Evolutionary conservation across 2,329 filamentous ascomycete species (phyloP), one percentile per base, ranked within the genome.

Genomic region (Penicillium sp.): DNA sequence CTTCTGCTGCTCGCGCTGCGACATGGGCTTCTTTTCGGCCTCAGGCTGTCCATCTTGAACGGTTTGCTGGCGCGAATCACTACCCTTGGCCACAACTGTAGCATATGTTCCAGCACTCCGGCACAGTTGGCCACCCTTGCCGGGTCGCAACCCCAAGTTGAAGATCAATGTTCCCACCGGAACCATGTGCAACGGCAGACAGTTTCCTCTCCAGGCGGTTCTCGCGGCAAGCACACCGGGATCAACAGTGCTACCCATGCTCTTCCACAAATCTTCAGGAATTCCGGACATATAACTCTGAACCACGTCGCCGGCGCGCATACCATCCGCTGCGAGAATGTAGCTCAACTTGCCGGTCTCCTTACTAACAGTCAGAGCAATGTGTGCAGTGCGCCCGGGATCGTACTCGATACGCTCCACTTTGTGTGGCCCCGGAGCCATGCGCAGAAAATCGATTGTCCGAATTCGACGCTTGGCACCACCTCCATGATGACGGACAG

Each of bases 321-420:
- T 88, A 12, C 94, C 94, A 65, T 99, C 94, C 0, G 94, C 85
- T n/a, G 94, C 94, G 56, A 99, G 80, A 61, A 99, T 96, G 74
- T 99, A 99, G 62, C 87, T 90, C 76, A 94, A 87, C 62, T 82
- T 83, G 13, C 86, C 83, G 0, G 88, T 93, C 46, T 85, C 82
- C 61, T 91, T 79, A 65, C 89, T 86, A 47, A 86, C 91, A 46
- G 97, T 69, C 53, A 99, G 81, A 6, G 94, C 94, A 73, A 99
- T 92, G 71, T 99, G 94, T 15, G 93, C 91, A 66, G 86, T 96
- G 49, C 94, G 88, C 62, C 91, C 91, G 1, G 94, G 94, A 67
- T 99, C 95, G 73, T 97, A 92, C 74, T 99, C 94, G 68, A 99
- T 92, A 58, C 94, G 86, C 71, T 97, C 92, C 52, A 99, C 93